Evolutionary conservation across 371 early-diverging fungal species (phyloP).

Genomic region (Apophysomyces trapeziformis): DNA sequence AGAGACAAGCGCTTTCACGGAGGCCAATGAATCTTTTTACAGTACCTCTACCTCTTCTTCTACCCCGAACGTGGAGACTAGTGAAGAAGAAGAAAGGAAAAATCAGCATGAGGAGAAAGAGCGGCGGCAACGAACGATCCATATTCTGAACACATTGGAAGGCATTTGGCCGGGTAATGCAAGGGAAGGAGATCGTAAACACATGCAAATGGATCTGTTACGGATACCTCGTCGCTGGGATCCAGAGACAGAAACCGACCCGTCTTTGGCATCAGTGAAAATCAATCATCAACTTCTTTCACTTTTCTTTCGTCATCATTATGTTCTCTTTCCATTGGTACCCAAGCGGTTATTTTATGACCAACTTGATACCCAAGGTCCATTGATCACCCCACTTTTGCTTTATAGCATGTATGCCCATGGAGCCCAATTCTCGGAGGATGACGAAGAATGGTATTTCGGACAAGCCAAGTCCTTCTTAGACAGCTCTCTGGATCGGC

Average conservation of each 20-base stretch:
- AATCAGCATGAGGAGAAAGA: constrained; percentile 1
- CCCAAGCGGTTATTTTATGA: constrained; percentile 33
- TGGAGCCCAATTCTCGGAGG: constrained; percentile 30
- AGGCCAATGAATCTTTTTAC: background rate
- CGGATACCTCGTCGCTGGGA: constrained; percentile 14
- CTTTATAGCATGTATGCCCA: constrained; percentile 36
- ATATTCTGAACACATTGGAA: background rate
- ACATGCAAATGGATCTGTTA: background rate
- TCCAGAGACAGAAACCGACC: background rate
- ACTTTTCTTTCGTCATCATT: constrained; percentile 32
- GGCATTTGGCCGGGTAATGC: background rate
- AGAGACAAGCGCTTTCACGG: constrained; percentile 1
- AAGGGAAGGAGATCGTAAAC: background rate
- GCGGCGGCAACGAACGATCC: background rate
- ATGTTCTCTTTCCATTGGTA: constrained; percentile 36
- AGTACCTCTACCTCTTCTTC: constrained; percentile 12
- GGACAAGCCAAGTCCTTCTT: constrained; percentile 29
- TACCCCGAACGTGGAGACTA: background rate
- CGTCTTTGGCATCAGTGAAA: background rate
- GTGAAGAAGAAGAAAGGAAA: background rate
- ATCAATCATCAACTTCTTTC: constrained; percentile 21
- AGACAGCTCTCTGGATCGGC: constrained; percentile 21
- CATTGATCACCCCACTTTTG: constrained; percentile 29
- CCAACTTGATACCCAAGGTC: constrained; percentile 33
- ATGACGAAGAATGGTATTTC: constrained; percentile 30